Percentiles rank a stretch among this genome's conserved stretches.
Evolutionary conservation across 2,329 filamentous ascomycete genomes (phyloP).

Genomic region (Fusarium incarnatum): DNA sequence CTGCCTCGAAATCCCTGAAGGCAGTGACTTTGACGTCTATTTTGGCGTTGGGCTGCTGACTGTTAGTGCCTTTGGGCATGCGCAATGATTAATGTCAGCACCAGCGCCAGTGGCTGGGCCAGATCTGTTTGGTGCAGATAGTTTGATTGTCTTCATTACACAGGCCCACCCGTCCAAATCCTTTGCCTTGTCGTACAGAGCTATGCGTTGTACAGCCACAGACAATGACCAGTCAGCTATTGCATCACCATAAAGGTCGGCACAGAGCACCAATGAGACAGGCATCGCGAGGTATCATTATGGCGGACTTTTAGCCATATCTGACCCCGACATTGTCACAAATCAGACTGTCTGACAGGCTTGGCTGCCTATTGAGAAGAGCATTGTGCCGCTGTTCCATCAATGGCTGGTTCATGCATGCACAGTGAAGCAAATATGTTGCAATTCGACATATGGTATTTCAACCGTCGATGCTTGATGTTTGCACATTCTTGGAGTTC

Average conservation of each 20-base stretch:
- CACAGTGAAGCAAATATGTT: not conserved
- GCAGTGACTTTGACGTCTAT: slow-evolving; percentile 29
- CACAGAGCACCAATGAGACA: slow-evolving; percentile 17
- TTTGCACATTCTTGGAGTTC: slow-evolving; percentile 24
- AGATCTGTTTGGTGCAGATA: slow-evolving; percentile 11
- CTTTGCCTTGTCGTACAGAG: slow-evolving; percentile 14
- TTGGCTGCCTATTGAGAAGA: slow-evolving; percentile 5
- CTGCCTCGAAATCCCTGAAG: slow-evolving; percentile 33
- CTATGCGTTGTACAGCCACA: slow-evolving; percentile 7
- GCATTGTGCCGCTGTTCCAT: not conserved
- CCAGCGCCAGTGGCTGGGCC: slow-evolving; percentile 23
- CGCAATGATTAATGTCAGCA: slow-evolving; percentile 28
- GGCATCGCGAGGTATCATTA: slow-evolving; percentile 4
- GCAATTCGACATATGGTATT: slow-evolving; percentile 16
- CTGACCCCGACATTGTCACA: slow-evolving; percentile 17
- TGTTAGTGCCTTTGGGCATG: slow-evolving; percentile 24
- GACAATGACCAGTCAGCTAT: slow-evolving; percentile 29
- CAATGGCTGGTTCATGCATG: slow-evolving; percentile 17
- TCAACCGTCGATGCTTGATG: slow-evolving; percentile 5
- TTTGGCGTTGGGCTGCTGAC: slow-evolving; percentile 26
- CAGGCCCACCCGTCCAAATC: slow-evolving; percentile 28
- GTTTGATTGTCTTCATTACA: slow-evolving; percentile 33
- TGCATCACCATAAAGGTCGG: slow-evolving; percentile 19
- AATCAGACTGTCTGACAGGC: slow-evolving; percentile 23
- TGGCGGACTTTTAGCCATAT: slow-evolving; percentile 25